Percentiles rank a stretch among this genome's conserved stretches.
Conservation (phyloP, 495 filamentous ascomycete genomes). For the Daldinia caldariorum region DNA sequence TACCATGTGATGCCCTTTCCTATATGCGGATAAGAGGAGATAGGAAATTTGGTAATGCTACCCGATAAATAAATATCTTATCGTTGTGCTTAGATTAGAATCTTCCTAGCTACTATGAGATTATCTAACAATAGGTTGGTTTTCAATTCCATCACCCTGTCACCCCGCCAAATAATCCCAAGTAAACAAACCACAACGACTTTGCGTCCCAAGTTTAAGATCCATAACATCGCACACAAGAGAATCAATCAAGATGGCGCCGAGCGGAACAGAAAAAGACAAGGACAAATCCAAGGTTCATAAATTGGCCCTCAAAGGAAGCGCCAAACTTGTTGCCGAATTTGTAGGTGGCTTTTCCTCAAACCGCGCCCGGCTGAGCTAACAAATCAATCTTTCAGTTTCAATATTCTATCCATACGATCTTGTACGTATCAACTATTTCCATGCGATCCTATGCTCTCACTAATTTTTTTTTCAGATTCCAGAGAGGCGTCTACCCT, state of each 20-base stretch:
- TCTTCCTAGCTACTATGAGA: no score
- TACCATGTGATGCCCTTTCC: no score
- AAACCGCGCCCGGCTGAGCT: background rate
- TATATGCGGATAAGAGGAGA: no score
- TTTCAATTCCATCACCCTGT: slow-evolving; percentile 9
- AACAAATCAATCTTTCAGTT: slow-evolving; percentile 65
- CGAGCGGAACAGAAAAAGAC: slow-evolving; percentile 66
- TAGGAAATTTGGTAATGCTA: no score
- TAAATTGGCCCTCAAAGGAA: slow-evolving; percentile 92
- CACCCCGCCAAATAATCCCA: slow-evolving; percentile 47
- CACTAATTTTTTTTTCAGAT: slow-evolving; percentile 58
- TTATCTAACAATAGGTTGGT: no score
- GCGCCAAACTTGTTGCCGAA: slow-evolving; percentile 92
- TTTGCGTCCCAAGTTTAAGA: background rate
- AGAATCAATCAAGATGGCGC: slow-evolving; percentile 30
- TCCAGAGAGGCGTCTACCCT: slow-evolving; percentile 96
- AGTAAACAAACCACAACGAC: slow-evolving; percentile 45
- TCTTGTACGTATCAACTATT: slow-evolving; percentile 67
- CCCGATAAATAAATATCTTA: no score
- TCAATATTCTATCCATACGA: slow-evolving; percentile 96
- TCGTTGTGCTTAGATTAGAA: no score
- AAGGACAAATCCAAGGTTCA: slow-evolving; percentile 93
- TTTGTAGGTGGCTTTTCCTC: slow-evolving; percentile 70
- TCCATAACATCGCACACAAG: background rate
- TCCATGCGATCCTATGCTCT: background rate